Conservation (phyloP, 352 stramenopile species). For the Phytophthora palmivora region DNA sequence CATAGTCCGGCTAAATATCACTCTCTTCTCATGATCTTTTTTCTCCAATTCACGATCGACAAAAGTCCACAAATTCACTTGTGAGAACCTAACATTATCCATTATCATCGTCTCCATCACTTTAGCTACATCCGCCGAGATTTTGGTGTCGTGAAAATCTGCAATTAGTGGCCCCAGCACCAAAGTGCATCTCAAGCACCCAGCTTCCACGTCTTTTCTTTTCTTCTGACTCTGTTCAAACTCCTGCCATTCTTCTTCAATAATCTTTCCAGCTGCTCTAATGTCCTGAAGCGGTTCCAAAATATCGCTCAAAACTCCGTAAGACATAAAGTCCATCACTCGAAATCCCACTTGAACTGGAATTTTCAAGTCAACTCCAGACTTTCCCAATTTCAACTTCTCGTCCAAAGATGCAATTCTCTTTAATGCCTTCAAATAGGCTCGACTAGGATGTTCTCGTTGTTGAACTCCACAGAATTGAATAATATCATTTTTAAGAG, state of each 20-base stretch:
- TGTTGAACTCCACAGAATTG: conserved; percentile 18
- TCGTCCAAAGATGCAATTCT: conserved; percentile 12
- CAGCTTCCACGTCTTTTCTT: neutral
- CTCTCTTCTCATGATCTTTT: neutral
- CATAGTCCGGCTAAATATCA: conserved; percentile 15
- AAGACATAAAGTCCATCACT: conserved; percentile 7
- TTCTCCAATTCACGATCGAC: neutral
- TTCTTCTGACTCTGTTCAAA: conserved; percentile 5
- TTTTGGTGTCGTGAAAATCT: conserved; percentile 6
- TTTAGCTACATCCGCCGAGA: neutral
- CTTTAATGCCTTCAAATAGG: conserved; percentile 8
- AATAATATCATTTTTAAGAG: conserved; percentile 19
- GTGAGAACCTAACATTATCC: conserved; percentile 14
- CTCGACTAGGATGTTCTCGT: conserved; percentile 7
- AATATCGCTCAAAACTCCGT: conserved; percentile 3
- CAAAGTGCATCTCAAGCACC: conserved; percentile 21
- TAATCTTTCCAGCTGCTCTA: conserved; percentile 1
- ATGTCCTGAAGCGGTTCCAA: conserved; percentile 3
- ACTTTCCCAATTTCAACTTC: neutral
- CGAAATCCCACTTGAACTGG: conserved; percentile 14
- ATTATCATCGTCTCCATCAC: conserved; percentile 5
- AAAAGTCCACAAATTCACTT: conserved; percentile 12
- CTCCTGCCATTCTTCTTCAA: conserved; percentile 10
- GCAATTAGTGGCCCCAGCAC: conserved; percentile 23
- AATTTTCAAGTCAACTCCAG: conserved; percentile 19